These are phyloP conservation scores for Penicillium arizonense DNA, from an alignment of 495 filamentous ascomycete genomes.

Conservation along the genomic window DNA sequence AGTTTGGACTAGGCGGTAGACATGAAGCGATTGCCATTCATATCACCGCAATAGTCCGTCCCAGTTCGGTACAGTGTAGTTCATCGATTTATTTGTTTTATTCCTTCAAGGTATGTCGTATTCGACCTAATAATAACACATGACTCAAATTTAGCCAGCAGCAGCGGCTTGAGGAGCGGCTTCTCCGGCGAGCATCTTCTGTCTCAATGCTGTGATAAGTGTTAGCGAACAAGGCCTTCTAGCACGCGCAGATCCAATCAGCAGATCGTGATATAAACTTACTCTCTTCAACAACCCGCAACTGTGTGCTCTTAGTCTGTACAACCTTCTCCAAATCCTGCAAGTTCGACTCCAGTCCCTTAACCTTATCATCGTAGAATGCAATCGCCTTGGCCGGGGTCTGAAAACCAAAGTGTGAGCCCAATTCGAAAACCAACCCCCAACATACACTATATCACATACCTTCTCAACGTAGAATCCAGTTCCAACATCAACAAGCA, in stretches of 20 bases:
- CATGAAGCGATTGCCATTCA: no score
- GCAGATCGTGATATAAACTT: conserved; percentile 20
- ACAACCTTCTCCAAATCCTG: conserved; percentile 85
- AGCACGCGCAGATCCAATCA: no score
- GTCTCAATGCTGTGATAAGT: conserved; percentile 37
- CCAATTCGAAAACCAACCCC: not conserved
- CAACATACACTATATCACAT: not conserved
- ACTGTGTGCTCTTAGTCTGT: conserved; percentile 76
- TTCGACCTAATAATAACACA: not conserved
- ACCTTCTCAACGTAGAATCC: conserved; percentile 98
- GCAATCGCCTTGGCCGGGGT: conserved; percentile 70
- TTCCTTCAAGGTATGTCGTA: not conserved
- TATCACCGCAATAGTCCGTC: no score
- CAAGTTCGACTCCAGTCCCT: conserved; percentile 73
- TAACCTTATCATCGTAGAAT: conserved; percentile 85
- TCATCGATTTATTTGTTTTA: not conserved
- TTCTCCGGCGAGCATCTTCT: conserved; percentile 47
- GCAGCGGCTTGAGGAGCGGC: conserved; percentile 27
- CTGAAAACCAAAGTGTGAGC: conserved; percentile 23
- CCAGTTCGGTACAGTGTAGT: no score
- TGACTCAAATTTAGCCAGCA: conserved; percentile 20
- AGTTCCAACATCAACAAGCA: conserved; percentile 93
- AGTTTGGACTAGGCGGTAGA: no score
- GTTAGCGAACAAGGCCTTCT: conserved; percentile 12
- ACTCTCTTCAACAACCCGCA: conserved; percentile 89